Evolutionary conservation across 2,329 filamentous ascomycete genomes (phyloP), one percentile per base, ranked within the genome.

Genomic region (Coniochaeta ligniaria): DNA sequence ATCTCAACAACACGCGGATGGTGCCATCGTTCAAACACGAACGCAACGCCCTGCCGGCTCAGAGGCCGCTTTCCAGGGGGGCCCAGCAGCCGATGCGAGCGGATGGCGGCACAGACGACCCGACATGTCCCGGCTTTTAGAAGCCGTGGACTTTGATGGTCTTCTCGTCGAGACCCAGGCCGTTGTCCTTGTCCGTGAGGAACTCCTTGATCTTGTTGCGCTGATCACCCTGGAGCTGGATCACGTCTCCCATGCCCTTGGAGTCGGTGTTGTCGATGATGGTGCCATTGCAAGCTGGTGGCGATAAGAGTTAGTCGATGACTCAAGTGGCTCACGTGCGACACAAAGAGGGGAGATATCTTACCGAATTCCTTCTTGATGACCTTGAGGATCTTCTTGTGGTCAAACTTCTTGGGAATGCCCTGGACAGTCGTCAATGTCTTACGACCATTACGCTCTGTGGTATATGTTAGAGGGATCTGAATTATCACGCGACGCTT

Each of bases 391-490:
- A 99, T 97, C 83, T 97, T 97, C 88, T 97, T 98, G 80, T 95
- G 92, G 81, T 97, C 94, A 75, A 97, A 98, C 77, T 98, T 97
- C 84, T 95, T 95, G 66, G 95, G 94, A 73, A 99, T 88, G 80
- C 95, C 95, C 86, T 98, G 94, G 74, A 99, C 93, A 72, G 95
- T 99, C 72, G 95, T 99, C 90, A 99, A 86, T 83, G 95, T 98
- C 87, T 99, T 99, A 80, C 95, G 95, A 88, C 95, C 95, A 98
- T 99, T 99, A 83, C 95, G 95, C 83, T 99, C 94, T 98, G 77
- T 36, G 47, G 60, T 20, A 20, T 20, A 16, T 12, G 75, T 85
- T 69, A 84, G 81, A 61, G 63, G 8, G 24, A 55, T 58, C 59
- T 59, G 60, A 56, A 45, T 36, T 22, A 31, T 24, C 31, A 55